Evolutionary conservation across 225 moss, liverwort and hornwort genomes (phyloP), one percentile per base, ranked within the genome.

Genomic region (Ulota crispa): DNA sequence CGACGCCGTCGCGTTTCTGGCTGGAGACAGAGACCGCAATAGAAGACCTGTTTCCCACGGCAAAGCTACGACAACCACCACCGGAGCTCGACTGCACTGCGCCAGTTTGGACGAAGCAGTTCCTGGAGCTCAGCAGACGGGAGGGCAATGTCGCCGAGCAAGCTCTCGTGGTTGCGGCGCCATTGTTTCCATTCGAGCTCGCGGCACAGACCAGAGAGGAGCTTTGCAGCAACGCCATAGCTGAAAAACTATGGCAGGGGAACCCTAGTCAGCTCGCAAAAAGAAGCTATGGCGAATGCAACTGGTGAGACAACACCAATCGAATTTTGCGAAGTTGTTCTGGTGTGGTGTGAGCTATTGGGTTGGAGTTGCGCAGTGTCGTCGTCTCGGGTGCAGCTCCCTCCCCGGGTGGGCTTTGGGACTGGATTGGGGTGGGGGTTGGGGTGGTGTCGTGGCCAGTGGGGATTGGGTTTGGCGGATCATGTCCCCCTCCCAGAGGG

Each of bases 1-100:
- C 88, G 16, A 83, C 80, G 15, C 73, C 87, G n/a, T 88, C 85
- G 5, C 85, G 88, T 31, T 88, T 88, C 70, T 88, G 88, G 77
- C 88, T 86, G 37, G 83, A 80, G 47, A 88, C 85, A 0, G 63
- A 69, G 3, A 88, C 65, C 4, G 77, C 85, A 5, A 68, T 75
- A 1, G 74, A 28, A 26, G 83, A 78, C 67, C 88, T 61, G 36
- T n/a, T 67, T n/a, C n/a, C n/a, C n/a, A n/a, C n/a, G n/a, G n/a
- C n/a, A 3, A 45, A 45, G 45, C 54, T 39, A 39, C 39, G 56
- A 3, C 83, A 42, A 14, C 36, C 28, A 23, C 72, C 20, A 1
- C 18, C 28, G 18, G 55, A 72, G 64, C 41, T 61, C 18, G 61
- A 66, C 80, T 76, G 80, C 74, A 70, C 70, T 21, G 8, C 80